phyloP scores from a whole-genome alignment of 257 asterid genomes.

The Primulina eburnea region DNA sequence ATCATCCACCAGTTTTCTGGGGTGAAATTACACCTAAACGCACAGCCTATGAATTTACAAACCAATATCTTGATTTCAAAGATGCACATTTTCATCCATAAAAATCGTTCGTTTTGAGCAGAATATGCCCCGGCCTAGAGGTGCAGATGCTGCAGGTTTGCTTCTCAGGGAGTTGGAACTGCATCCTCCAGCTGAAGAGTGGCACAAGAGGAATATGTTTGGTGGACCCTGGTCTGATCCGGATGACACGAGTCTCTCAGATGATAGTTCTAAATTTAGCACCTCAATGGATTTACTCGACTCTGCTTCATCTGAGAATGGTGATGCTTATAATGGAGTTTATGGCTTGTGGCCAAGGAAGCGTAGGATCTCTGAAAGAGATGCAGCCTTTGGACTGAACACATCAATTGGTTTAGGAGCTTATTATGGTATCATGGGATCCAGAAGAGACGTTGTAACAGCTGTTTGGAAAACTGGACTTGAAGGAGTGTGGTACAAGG shows the following conservation, averaged over 20 bases:
- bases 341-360: constrained; percentile 97
- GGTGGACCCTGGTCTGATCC: constrained; percentile 98
- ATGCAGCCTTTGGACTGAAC: constrained; percentile 95
- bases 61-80: neutral
- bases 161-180: constrained; percentile 96
- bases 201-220: constrained; percentile 97
- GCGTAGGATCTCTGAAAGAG: constrained; percentile 96
- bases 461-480: constrained; percentile 98
- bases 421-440: constrained; percentile 98
- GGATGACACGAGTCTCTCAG: constrained; percentile 48
- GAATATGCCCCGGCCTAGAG: constrained; percentile 99
- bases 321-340: constrained; percentile 54
- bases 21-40: neutral
- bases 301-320: constrained; percentile 47
- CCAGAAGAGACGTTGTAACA: constrained; percentile 96
- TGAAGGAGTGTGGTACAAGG: constrained; percentile 99
- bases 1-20: constrained; percentile 12
- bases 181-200: constrained; percentile 99
- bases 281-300: constrained; percentile 55
- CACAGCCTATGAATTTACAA: neutral
- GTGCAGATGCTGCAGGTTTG: constrained; percentile 99
- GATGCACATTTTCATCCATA: constrained; percentile 8
- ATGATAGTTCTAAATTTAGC: constrained; percentile 46
- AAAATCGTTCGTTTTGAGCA: constrained; percentile 27
- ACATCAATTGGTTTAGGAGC: constrained; percentile 97